These are phyloP conservation scores for Xanthoconium separans DNA, from an alignment of 1,284 basidiomycete genomes.

Conservation along the genomic window DNA sequence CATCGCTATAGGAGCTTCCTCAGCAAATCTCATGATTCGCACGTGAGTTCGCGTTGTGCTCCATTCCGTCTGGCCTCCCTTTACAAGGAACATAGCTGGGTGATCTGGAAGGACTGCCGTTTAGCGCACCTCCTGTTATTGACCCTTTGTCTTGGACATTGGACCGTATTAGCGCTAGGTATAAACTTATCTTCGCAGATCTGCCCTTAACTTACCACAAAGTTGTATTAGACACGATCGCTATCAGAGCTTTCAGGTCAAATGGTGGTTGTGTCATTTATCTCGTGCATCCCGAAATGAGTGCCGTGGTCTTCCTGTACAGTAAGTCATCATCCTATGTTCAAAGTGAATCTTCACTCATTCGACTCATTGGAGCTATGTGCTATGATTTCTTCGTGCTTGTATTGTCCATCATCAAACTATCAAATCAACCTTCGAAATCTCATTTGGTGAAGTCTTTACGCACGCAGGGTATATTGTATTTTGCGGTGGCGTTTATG, in stretches of 20 bases:
- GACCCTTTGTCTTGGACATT: slow-evolving; percentile 21
- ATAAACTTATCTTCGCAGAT: neutral
- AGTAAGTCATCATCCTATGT: neutral
- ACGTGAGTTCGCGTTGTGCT: slow-evolving; percentile 16
- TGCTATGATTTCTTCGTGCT: slow-evolving; percentile 1
- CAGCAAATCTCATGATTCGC: slow-evolving; percentile 30
- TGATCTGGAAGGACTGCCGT: slow-evolving; percentile 23
- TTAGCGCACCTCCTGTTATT: slow-evolving; percentile 14
- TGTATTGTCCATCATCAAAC: neutral
- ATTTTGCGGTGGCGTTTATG: slow-evolving; percentile 18
- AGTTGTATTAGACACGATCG: slow-evolving; percentile 4
- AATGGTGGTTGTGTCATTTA: slow-evolving; percentile 7
- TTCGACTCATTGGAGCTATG: neutral
- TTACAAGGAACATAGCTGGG: slow-evolving; percentile 19
- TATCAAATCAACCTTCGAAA: neutral
- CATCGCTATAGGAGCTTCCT: slow-evolving; percentile 17
- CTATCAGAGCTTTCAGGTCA: neutral
- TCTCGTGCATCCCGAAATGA: neutral
- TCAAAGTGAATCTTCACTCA: neutral
- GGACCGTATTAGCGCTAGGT: slow-evolving; percentile 17
- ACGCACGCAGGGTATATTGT: slow-evolving; percentile 18
- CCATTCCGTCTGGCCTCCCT: neutral
- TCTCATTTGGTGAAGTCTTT: slow-evolving; percentile 18
- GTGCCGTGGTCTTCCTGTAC: slow-evolving; percentile 1
- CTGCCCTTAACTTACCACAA: too few relatives aligned